Base-by-base conservation (phyloP, 2,329 filamentous ascomycete genomes). In the Talaromyces pinophilus region DNA sequence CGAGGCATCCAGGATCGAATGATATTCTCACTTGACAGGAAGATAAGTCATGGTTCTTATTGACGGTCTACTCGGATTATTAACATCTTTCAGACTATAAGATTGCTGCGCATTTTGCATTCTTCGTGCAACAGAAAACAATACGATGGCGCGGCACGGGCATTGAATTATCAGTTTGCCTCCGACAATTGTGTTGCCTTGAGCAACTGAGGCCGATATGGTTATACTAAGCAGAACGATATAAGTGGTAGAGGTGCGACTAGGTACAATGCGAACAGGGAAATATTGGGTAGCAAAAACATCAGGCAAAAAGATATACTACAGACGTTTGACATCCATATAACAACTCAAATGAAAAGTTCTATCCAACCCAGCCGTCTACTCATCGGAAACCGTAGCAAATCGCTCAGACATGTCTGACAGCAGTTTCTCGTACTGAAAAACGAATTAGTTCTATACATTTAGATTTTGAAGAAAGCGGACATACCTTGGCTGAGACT, bases 321-420 rank as follows among this genome's bases (percentile, higher is more conserved):
- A 59, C 57, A 46, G 30, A 57, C 54, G 33, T 57, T 38, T 57
- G 54, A 19, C 55, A 54, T 62, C 59, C 25, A 48, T 44, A 62
- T 50, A 62, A 30, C n/a, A 42, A 61, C 33, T 33, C 42, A 50
- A 30, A 30, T 3, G 19, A 40, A 22, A 57, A 33, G 6, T 19
- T 57, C 54, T 57, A 57, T 57, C n/a, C 33, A 57, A 17, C 19
- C 54, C 54, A 57, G 33, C 28, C 25, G 46, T 68, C 76, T 93
- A 99, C 86, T 98, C 94, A 81, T 99, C 95, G 78, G 92, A 88
- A 68, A 99, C 94, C 46, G 93, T 90, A 60, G 95, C 95, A 82
- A 99, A 99, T 84, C 97, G 97, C 83, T 99, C 95, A 73, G 91
- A 89, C 93, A 99, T 94, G 74, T 88, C 85, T 82, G 96, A 92